Conservation (phyloP, 148 eudicot species). For the Agrostemma githago region DNA sequence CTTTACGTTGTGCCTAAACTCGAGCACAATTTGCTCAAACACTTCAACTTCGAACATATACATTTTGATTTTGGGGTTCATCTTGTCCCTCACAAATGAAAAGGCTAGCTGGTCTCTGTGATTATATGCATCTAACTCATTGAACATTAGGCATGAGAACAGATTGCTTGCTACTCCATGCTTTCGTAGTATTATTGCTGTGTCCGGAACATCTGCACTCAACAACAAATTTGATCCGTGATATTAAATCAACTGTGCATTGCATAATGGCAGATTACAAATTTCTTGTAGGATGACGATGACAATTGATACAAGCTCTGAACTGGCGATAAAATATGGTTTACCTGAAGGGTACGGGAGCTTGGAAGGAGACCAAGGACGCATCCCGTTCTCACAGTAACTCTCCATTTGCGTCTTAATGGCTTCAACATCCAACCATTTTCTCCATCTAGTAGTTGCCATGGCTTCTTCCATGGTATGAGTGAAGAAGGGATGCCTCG, state of each 20-base stretch:
- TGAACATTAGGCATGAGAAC: constrained; percentile 80
- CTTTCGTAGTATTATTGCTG: constrained; percentile 71
- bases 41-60: constrained; percentile 91
- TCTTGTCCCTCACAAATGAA: constrained; percentile 80
- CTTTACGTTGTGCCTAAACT: constrained; percentile 76
- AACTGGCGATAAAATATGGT: neutral
- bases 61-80: constrained; percentile 60
- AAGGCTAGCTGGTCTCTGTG: constrained; percentile 85
- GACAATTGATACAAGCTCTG: too few relatives aligned
- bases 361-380: constrained; percentile 73
- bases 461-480: constrained; percentile 95
- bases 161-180: constrained; percentile 49
- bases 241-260: too few relatives aligned
- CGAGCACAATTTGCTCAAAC: constrained; percentile 71
- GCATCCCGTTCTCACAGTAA: constrained; percentile 77
- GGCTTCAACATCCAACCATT: constrained; percentile 72
- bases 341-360: constrained; percentile 85
- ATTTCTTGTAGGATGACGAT: too few relatives aligned
- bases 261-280: too few relatives aligned
- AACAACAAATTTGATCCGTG: neutral
- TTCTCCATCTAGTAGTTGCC: constrained; percentile 93
- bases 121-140: constrained; percentile 74
- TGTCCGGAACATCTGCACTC: constrained; percentile 76
- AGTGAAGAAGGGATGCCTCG: constrained; percentile 59
- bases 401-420: constrained; percentile 74